Conservation (phyloP, 306 rosid species). For the Inga oerstediana region DNA sequence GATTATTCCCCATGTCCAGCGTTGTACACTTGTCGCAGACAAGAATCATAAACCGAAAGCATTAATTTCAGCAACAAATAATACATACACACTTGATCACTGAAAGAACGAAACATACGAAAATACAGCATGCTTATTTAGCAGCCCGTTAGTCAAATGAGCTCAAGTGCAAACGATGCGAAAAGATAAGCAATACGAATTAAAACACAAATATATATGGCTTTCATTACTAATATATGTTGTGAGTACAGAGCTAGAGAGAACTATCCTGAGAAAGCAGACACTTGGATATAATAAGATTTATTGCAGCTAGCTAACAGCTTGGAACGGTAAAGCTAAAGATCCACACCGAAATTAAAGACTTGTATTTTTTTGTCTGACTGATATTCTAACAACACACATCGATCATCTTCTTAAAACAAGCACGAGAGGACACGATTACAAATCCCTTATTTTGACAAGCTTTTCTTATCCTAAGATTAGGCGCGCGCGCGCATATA, state of each 20-base stretch:
- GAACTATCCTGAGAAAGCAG: not conserved
- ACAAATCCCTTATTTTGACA: not conserved
- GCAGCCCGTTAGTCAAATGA: not conserved
- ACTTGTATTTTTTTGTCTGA: not conserved
- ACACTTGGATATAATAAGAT: not conserved
- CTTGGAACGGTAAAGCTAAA: not conserved
- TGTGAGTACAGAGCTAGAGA: not conserved
- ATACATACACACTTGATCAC: not conserved
- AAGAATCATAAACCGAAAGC: not conserved
- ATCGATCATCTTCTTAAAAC: not conserved
- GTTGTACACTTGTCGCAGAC: not conserved
- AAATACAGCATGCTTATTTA: too few species aligned
- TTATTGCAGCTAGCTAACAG: not conserved
- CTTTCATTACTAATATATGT: not conserved
- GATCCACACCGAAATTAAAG: not conserved
- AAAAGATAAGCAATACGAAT: not conserved
- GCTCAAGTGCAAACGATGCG: not conserved
- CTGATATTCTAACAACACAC: not conserved
- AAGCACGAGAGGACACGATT: not conserved
- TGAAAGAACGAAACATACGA: too few species aligned
- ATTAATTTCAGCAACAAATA: not conserved
- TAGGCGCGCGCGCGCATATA: not conserved
- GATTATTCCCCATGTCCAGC: not conserved
- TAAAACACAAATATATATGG: not conserved
- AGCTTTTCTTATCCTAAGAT: not conserved